phyloP scores from a whole-genome alignment of 768 basidiomycete species.

The Leccinum incarnatum region DNA sequence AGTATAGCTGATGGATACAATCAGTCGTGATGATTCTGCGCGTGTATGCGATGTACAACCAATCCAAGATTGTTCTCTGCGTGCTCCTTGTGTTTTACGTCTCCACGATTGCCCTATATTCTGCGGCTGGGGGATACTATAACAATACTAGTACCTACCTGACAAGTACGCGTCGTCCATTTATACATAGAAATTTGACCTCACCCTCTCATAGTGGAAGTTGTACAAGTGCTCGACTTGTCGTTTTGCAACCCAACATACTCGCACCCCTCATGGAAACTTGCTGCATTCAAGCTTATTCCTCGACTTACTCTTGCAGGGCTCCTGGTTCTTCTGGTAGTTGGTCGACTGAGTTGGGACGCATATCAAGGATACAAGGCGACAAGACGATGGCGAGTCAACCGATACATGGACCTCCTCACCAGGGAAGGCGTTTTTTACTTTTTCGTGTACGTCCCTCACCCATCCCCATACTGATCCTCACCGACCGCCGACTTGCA shows the following conservation, averaged over 20 bases:
- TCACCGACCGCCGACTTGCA: background rate
- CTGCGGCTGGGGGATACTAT: background rate
- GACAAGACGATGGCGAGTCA: conserved; percentile 10
- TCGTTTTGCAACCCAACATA: conserved; percentile 13
- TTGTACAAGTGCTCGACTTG: conserved; percentile 8
- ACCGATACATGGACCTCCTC: conserved; percentile 14
- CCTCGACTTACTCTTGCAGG: conserved; percentile 12
- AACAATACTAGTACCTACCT: conserved; percentile 9
- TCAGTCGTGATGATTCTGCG: conserved; percentile 26
- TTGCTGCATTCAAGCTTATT: conserved; percentile 12
- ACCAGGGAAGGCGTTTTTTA: conserved; percentile 16
- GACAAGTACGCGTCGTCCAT: conserved; percentile 2
- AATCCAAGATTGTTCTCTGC: conserved; percentile 12
- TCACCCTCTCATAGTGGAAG: conserved; percentile 11
- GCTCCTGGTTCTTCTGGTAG: conserved; percentile 10
- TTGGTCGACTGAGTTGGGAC: conserved; percentile 6
- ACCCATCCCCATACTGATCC: too few relatives aligned
- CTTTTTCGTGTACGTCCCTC: conserved; percentile 17
- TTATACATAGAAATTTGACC: background rate
- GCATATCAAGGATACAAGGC: conserved; percentile 8
- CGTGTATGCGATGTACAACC: conserved; percentile 24
- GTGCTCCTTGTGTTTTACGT: conserved; percentile 15
- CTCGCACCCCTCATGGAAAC: background rate
- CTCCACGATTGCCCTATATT: conserved; percentile 1
- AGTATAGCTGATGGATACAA: background rate